Evolutionary conservation across 2,329 filamentous ascomycete species (phyloP).

Genomic region (Aspergillus ochraceoroseus): DNA sequence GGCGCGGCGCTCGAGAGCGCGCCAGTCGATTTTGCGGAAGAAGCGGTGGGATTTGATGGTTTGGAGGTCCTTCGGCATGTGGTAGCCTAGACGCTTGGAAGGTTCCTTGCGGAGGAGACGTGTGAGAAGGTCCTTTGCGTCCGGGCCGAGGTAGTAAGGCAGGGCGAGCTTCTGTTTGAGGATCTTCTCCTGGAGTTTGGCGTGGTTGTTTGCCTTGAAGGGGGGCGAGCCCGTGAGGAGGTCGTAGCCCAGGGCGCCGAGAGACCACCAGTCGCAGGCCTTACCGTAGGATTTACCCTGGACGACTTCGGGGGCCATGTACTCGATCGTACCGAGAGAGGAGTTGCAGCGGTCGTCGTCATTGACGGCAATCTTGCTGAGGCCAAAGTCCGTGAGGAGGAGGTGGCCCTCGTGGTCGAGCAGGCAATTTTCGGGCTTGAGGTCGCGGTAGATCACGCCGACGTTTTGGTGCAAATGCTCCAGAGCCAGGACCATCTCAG

Average conservation of each 20-base stretch:
- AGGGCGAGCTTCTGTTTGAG: constrained; percentile 83
- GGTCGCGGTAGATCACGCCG: constrained; percentile 90
- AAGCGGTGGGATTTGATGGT: constrained; percentile 90
- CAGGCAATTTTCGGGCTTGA: constrained; percentile 97
- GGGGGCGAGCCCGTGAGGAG: constrained; percentile 88
- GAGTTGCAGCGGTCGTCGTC: constrained; percentile 70
- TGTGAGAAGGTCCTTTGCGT: constrained; percentile 90
- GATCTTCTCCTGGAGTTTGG: constrained; percentile 95
- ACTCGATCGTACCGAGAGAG: constrained; percentile 90
- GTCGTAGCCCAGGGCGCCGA: constrained; percentile 88
- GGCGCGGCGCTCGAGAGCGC: constrained; percentile 73
- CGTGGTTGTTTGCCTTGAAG: constrained; percentile 83
- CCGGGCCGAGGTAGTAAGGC: constrained; percentile 84
- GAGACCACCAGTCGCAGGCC: constrained; percentile 97
- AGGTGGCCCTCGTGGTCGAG: constrained; percentile 87
- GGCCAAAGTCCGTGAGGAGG: constrained; percentile 90
- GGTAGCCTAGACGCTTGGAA: constrained; percentile 76
- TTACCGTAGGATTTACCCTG: constrained; percentile 84
- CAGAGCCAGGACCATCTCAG: constrained; percentile 90
- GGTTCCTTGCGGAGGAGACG: constrained; percentile 89
- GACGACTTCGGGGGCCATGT: constrained; percentile 97
- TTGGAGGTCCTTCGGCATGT: constrained; percentile 81
- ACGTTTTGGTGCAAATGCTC: constrained; percentile 88
- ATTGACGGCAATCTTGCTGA: constrained; percentile 87
- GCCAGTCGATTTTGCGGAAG: constrained; percentile 96